Evolutionary conservation across 176 grass and related monocot genomes (phyloP), one percentile per base, ranked within the genome.

Genomic region (Triticum urartu): DNA sequence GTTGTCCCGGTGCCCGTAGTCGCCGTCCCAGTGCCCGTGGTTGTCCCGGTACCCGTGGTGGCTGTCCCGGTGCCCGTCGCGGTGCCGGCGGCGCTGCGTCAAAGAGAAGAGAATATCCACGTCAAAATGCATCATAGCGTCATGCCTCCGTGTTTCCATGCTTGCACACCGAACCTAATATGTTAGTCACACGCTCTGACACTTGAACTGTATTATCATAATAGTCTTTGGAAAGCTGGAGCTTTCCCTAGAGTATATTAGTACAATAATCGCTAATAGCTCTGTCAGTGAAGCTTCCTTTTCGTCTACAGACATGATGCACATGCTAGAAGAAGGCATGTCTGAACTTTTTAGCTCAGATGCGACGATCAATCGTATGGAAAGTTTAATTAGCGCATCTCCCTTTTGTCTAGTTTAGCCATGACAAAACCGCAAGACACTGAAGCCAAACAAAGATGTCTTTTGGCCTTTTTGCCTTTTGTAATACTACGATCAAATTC

Each of bases 41-140:
- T 86, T 18, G 81, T 83, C n/a, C 93, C 89, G 6, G 48, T 42
- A 9, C 39, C 39, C 39, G 39, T 42, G 2, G 39, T 42, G 9
- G 39, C 39, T 18, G 75, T 76, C 5, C 83, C 58, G 11, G 39
- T 84, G 13, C 76, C 80, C 73, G 81, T 47, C 8, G 81, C 80
- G 43, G 77, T 86, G 35, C 93, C 89, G 5, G 48, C 32, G 75
- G 91, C 66, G 59, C 94, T 95, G 89, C 71, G 64, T 74, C 54
- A 64, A 18, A n/a, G 50, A 83, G 2, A 64, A 7, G 0, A 21
- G 62, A 66, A 67, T 25, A 52, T 75, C 9, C 4, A 60, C 58
- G 54, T 25, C 18, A 34, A 33, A 33, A 76, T n/a, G 25, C 10
- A 26, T 50, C 50, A 54, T 17, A 2, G 15, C 15, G 50, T 54